Evolutionary conservation across 2,329 filamentous ascomycete genomes (phyloP).

Genomic region (Lasiodiplodia gonubiensis): DNA sequence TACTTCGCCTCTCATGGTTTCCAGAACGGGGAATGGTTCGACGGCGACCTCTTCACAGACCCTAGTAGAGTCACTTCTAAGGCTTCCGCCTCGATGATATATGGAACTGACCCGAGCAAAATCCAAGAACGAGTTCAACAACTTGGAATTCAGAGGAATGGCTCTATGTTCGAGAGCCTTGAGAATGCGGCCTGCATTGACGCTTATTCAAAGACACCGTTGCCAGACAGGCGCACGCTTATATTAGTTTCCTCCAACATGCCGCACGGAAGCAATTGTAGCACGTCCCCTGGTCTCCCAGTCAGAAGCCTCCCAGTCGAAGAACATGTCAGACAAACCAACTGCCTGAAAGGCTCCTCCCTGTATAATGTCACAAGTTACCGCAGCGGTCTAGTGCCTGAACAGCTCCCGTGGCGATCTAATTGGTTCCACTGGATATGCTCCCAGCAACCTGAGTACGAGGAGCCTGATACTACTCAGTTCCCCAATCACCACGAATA

Average conservation of each 20-base stretch:
- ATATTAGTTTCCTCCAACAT: constrained; percentile 30
- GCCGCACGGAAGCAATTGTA: neutral
- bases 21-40: constrained; percentile 27
- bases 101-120: neutral
- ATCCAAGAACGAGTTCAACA: neutral
- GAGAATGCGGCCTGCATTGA: constrained; percentile 32
- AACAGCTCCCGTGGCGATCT: neutral
- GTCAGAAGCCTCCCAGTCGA: neutral
- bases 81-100: no score
- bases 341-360: neutral
- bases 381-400: constrained; percentile 22
- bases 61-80: no score
- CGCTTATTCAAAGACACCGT: constrained; percentile 31
- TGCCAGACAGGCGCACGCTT: constrained; percentile 31
- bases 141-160: neutral
- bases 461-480: no score
- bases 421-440: constrained; percentile 29
- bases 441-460: neutral
- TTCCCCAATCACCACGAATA: no score
- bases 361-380: neutral
- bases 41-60: neutral
- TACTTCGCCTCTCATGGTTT: constrained; percentile 32
- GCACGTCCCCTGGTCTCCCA: no score
- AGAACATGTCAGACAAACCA: no score
- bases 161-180: constrained; percentile 26